Evolutionary conservation across 2,329 filamentous ascomycete genomes (phyloP), one percentile per base, ranked within the genome.

Genomic region (Ceratocystis albifundus): DNA sequence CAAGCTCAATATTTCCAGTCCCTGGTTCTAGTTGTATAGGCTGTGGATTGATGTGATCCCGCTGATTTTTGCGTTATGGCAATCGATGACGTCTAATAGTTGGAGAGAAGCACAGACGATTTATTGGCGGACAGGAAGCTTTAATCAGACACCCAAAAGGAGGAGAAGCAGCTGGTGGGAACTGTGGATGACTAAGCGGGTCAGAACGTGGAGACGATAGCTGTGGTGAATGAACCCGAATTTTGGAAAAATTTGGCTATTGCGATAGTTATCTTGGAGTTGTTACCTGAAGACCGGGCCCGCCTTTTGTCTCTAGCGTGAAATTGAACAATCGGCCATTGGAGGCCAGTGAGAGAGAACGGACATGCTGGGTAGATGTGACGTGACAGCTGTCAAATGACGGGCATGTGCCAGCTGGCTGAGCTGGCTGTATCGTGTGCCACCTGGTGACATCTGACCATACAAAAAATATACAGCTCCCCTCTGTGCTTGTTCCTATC

Each of bases 381-480:
- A 53, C 10, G 25, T 28, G 53, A 12, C 53, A 57, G 53, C 22
- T 57, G 53, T 3, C 53, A 30, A 0, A 15, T 28, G 12, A 4
- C 17, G 15, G 53, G 17, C 20, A 1, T 30, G 5, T 20, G n/a
- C 4, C 48, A 50, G 48, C 48, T 50, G 48, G 0, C 4, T 6
- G n/a, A 3, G 15, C 0, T 7, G 7, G 2, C 1, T 5, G 0
- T 3, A 0, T 7, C 2, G 1, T 1, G 0, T 8, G 48, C 2
- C 48, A 50, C 1, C 28, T 57, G 22, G 10, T 30, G 6, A 2
- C 53, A 57, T 4, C 15, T 57, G 53, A 0, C 53, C 12, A 2
- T 57, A 30, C 53, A 57, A n/a, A 57, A 57, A 57, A 57, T 41
- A 57, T 15, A 4, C 53, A 22, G 3, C 20, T 25, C 8, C 53